phyloP scores from a whole-genome alignment of 192 early-diverging fungal species.

The Phlyctochytrium bullatum region DNA sequence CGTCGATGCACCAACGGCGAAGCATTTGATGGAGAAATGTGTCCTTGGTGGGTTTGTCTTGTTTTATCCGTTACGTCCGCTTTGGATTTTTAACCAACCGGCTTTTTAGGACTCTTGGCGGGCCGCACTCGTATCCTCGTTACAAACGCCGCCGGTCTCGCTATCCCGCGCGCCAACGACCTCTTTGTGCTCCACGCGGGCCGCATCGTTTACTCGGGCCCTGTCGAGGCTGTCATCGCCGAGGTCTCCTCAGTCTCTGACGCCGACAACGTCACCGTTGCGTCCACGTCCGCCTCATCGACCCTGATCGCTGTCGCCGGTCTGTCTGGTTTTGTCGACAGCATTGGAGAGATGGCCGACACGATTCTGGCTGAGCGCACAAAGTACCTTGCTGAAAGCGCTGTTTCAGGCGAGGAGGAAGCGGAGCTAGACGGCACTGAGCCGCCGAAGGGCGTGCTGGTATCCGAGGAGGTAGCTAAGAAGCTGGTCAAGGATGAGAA shows the following conservation, averaged over 20 bases:
- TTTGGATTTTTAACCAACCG: too few species aligned
- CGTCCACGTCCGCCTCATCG: not conserved
- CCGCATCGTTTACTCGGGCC: slow-evolving; percentile 31
- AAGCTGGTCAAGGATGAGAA: slow-evolving; percentile 22
- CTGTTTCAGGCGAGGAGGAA: not conserved
- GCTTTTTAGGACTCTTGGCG: slow-evolving; percentile 64
- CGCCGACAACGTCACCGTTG: not conserved
- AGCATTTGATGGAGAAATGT: slow-evolving; percentile 73
- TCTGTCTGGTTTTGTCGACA: not conserved
- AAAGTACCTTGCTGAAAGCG: not conserved
- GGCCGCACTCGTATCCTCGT: slow-evolving; percentile 78
- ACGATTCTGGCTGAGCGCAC: slow-evolving; percentile 7
- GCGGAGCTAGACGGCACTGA: not conserved
- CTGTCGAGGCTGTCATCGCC: not conserved
- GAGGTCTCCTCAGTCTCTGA: not conserved
- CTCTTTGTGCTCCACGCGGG: slow-evolving; percentile 56
- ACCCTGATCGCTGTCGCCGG: not conserved
- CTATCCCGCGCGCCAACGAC: slow-evolving; percentile 32
- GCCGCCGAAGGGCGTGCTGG: not conserved
- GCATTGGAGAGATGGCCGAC: slow-evolving; percentile 5
- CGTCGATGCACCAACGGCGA: slow-evolving; percentile 88
- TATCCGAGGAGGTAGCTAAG: not conserved
- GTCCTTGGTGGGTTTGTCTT: slow-evolving; percentile 62
- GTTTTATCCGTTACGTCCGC: too few species aligned
- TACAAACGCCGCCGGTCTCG: slow-evolving; percentile 59